These are phyloP conservation scores for Lactarius evosmus DNA, from an alignment of 768 basidiomycete genomes.

Conservation along the genomic window DNA sequence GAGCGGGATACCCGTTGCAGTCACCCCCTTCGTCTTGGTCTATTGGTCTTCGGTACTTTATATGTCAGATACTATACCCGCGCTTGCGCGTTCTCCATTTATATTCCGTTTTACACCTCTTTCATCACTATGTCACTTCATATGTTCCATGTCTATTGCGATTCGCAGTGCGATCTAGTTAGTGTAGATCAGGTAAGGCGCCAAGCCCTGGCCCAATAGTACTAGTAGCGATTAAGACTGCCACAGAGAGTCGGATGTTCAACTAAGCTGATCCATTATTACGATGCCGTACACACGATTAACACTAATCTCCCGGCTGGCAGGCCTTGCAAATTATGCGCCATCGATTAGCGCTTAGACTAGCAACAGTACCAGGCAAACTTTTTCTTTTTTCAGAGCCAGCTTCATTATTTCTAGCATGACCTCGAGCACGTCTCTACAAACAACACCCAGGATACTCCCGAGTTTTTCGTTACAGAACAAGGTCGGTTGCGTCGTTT, in stretches of 20 bases:
- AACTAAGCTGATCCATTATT: background rate
- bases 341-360: too few relatives aligned
- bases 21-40: constrained; percentile 1
- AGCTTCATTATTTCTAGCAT: background rate
- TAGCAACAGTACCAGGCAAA: too few relatives aligned
- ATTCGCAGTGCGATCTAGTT: constrained; percentile 11
- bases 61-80: constrained; percentile 25
- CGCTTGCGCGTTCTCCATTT: constrained; percentile 19
- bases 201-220: background rate
- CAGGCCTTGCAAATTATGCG: too few relatives aligned
- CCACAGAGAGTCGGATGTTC: background rate
- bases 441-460: constrained; percentile 47
- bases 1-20: background rate
- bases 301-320: too few relatives aligned
- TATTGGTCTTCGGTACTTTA: constrained; percentile 19
- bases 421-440: constrained; percentile 25
- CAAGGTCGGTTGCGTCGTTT: constrained; percentile 48
- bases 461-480: constrained; percentile 75
- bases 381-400: background rate
- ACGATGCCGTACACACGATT: background rate
- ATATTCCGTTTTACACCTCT: constrained; percentile 7
- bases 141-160: constrained; percentile 23
- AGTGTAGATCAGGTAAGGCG: constrained; percentile 3
- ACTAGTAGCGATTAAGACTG: background rate
- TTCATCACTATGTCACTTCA: constrained; percentile 9